phyloP scores from a whole-genome alignment of 1,284 basidiomycete genomes.

The Crepidotus sp. region DNA sequence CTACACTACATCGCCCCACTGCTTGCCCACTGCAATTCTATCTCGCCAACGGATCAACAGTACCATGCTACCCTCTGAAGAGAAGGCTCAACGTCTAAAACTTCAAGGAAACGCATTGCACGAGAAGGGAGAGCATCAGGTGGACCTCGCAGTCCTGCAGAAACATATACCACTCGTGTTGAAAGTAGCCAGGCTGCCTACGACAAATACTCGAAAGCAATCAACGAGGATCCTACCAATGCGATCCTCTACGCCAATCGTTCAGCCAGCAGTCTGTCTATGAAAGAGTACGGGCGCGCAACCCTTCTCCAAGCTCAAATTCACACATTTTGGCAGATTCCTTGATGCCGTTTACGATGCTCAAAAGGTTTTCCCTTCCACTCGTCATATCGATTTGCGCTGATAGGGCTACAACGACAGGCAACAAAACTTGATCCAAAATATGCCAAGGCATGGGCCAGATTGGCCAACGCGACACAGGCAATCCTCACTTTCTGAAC shows the following conservation, averaged over 20 bases:
- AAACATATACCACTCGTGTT: neutral
- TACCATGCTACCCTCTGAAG: neutral
- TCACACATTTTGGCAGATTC: constrained; percentile 19
- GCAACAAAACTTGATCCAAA: constrained; percentile 27
- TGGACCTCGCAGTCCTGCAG: neutral
- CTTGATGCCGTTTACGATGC: constrained; percentile 24
- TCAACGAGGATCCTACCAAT: constrained; percentile 26
- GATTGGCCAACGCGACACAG: constrained; percentile 23
- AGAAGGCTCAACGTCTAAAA: constrained; percentile 22
- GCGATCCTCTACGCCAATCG: constrained; percentile 29
- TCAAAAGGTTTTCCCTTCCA: constrained; percentile 19
- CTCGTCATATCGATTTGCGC: neutral
- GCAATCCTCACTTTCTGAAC: constrained; percentile 14
- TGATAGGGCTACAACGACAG: constrained; percentile 13
- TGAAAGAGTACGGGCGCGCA: constrained; percentile 22
- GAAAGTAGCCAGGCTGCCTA: constrained; percentile 19
- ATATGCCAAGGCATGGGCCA: constrained; percentile 28
- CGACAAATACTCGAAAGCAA: constrained; percentile 26
- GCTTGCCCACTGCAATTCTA: no score
- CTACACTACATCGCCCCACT: no score
- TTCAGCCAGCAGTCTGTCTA: constrained; percentile 22
- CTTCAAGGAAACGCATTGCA: constrained; percentile 24
- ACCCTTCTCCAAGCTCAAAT: neutral
- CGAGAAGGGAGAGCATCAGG: constrained; percentile 20
- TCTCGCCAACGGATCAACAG: neutral